A percentile compares a stretch with the other conserved stretches of the same genome.
phyloP scores from a whole-genome alignment of 768 basidiomycete species.

The Lactarius hatsudake region DNA sequence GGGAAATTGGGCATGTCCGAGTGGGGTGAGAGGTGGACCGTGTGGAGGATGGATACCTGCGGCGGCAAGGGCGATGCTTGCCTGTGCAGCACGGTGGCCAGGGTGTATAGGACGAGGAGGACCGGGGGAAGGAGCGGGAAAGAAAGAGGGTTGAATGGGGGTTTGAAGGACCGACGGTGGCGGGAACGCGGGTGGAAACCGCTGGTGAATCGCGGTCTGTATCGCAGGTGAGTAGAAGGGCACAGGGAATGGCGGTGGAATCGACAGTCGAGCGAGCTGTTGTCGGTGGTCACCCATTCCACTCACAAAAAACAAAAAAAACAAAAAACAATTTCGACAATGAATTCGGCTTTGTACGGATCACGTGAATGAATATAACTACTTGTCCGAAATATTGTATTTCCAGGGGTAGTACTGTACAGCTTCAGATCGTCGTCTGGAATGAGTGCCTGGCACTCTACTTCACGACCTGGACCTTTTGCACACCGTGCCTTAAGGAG shows the following conservation, averaged over 20 bases:
- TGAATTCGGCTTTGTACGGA: accelerated
- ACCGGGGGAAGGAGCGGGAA: conserved; percentile 45
- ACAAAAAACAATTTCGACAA: not conserved
- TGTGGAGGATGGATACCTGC: conserved; percentile 56
- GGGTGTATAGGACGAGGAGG: conserved; percentile 49
- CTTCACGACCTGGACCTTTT: too few species aligned
- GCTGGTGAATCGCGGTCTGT: conserved; percentile 55
- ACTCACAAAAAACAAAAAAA: not conserved
- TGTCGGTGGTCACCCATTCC: conserved; percentile 42
- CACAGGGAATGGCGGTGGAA: conserved; percentile 50
- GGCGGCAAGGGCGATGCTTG: conserved; percentile 64
- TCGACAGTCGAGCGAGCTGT: conserved; percentile 53
- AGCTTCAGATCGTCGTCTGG: too few species aligned
- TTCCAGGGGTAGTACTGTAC: too few species aligned
- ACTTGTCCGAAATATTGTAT: too few species aligned
- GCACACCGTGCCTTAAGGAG: too few species aligned
- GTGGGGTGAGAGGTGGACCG: conserved; percentile 58
- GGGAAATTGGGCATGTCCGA: conserved; percentile 55
- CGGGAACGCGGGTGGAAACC: conserved; percentile 56
- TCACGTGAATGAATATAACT: not conserved
- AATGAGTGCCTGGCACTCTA: too few species aligned
- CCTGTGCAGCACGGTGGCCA: conserved; percentile 47
- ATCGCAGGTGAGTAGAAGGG: conserved; percentile 63
- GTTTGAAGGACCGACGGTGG: conserved; percentile 53
- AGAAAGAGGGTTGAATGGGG: conserved; percentile 71